Evolutionary conservation across 2,329 filamentous ascomycete species (phyloP).

Genomic region (Arthrinium phaeospermum): DNA sequence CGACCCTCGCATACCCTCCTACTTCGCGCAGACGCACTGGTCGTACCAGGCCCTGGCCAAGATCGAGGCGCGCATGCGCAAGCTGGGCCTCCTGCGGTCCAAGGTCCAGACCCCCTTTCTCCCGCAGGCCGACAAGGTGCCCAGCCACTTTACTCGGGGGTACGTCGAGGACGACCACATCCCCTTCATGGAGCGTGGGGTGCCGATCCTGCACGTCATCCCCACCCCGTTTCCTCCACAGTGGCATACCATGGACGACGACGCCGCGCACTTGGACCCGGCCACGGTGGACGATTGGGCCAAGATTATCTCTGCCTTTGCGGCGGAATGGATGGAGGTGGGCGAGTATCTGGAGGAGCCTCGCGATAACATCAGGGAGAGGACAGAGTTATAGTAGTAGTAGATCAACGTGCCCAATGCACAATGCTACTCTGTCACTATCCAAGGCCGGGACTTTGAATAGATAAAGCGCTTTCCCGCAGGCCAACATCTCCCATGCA

Average conservation of each 20-base stretch:
- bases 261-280: constrained; percentile 82
- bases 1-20: constrained; percentile 77
- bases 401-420: not conserved
- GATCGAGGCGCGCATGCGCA: constrained; percentile 76
- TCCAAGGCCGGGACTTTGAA: not conserved
- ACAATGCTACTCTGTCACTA: not conserved
- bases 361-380: constrained; percentile 15
- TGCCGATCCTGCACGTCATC: constrained; percentile 89
- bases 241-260: constrained; percentile 87
- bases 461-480: not conserved
- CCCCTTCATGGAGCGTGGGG: constrained; percentile 85
- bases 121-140: constrained; percentile 62
- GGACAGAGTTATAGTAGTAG: constrained; percentile 22
- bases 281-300: constrained; percentile 87
- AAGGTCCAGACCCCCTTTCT: constrained; percentile 64
- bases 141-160: constrained; percentile 52
- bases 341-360: constrained; percentile 35
- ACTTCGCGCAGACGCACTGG: constrained; percentile 92
- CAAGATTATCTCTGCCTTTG: constrained; percentile 81
- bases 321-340: constrained; percentile 91
- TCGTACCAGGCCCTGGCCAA: constrained; percentile 79
- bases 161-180: constrained; percentile 86
- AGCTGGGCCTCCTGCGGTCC: constrained; percentile 61
- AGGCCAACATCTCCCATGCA: not conserved
- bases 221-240: constrained; percentile 80